Conservation (phyloP, 2,329 filamentous ascomycete genomes). For the Capronia epimyces region DNA sequence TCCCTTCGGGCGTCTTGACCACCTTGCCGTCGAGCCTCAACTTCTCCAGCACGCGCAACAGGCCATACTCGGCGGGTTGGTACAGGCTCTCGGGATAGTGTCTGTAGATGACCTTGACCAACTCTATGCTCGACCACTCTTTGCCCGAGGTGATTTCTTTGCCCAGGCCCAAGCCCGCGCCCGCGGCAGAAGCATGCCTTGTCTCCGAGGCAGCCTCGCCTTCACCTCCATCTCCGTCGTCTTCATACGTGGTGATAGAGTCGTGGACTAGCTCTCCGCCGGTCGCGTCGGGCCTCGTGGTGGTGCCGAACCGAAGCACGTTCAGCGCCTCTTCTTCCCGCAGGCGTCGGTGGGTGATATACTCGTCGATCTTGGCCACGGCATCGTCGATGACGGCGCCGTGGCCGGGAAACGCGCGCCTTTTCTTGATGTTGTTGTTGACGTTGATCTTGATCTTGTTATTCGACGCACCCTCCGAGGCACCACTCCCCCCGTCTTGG, state of each 20-base stretch:
- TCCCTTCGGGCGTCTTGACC: constrained; percentile 26
- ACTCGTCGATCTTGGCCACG: constrained; percentile 66
- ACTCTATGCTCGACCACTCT: constrained; percentile 66
- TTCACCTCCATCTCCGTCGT: constrained; percentile 32
- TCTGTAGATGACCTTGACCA: constrained; percentile 83
- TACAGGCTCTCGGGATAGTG: constrained; percentile 72
- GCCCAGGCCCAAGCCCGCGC: too few relatives aligned
- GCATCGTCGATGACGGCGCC: constrained; percentile 73
- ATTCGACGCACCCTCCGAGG: neutral
- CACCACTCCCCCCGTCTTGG: neutral
- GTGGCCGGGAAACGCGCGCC: constrained; percentile 80
- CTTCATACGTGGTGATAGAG: constrained; percentile 25
- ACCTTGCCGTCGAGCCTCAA: constrained; percentile 68
- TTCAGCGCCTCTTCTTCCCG: constrained; percentile 73
- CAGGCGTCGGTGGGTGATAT: constrained; percentile 73
- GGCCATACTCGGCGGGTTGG: constrained; percentile 66
- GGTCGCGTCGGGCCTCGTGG: constrained; percentile 13
- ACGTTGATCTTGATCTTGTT: neutral
- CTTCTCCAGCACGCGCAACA: constrained; percentile 75
- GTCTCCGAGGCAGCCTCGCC: constrained; percentile 3
- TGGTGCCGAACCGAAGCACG: constrained; percentile 49
- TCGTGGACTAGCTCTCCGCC: constrained; percentile 25
- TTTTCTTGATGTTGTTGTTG: constrained; percentile 38
- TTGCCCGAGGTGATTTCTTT: constrained; percentile 31
- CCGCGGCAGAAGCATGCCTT: constrained; percentile 27